Percentiles rank a stretch among this genome's conserved stretches.
These are phyloP conservation scores for Cladosporium sp. DNA, from an alignment of 2,329 filamentous ascomycete species.

Conservation along the genomic window DNA sequence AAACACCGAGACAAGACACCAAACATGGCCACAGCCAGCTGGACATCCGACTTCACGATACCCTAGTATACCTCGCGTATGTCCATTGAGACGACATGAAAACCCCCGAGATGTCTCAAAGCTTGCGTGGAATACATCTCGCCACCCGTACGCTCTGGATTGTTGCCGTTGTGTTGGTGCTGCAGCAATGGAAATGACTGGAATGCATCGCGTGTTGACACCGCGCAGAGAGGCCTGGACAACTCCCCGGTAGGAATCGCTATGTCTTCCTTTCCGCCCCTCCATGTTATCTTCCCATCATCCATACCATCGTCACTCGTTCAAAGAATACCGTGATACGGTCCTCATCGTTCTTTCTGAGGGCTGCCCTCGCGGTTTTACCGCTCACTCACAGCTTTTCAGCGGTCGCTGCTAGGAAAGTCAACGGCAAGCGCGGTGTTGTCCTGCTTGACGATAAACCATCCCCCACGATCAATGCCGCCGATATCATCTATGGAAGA, in stretches of 20 bases:
- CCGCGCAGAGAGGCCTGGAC: slow-evolving; percentile 2
- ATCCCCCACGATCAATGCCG: too few relatives aligned
- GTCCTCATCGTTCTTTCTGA: slow-evolving; percentile 12
- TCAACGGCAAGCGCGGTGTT: too few relatives aligned
- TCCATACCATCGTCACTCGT: slow-evolving; percentile 9
- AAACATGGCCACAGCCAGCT: too few relatives aligned
- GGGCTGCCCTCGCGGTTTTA: slow-evolving; percentile 7
- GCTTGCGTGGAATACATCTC: too few relatives aligned
- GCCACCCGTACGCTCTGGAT: not conserved
- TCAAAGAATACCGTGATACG: slow-evolving; percentile 9
- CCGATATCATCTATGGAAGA: too few relatives aligned
- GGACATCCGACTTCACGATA: too few relatives aligned
- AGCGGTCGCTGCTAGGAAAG: not conserved
- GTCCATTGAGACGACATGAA: too few relatives aligned
- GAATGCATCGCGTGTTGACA: slow-evolving; percentile 25
- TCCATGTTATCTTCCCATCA: not conserved
- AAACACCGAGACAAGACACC: too few relatives aligned
- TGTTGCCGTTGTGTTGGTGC: not conserved
- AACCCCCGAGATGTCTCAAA: too few relatives aligned
- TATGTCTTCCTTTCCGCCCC: slow-evolving; percentile 7
- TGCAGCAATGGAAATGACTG: slow-evolving; percentile 20
- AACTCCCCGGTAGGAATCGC: slow-evolving; percentile 6
- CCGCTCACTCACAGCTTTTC: not conserved
- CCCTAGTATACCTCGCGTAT: too few relatives aligned
- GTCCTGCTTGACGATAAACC: too few relatives aligned